Evolutionary conservation across 2,329 filamentous ascomycete species (phyloP).

Genomic region (Thelonectria discophora): DNA sequence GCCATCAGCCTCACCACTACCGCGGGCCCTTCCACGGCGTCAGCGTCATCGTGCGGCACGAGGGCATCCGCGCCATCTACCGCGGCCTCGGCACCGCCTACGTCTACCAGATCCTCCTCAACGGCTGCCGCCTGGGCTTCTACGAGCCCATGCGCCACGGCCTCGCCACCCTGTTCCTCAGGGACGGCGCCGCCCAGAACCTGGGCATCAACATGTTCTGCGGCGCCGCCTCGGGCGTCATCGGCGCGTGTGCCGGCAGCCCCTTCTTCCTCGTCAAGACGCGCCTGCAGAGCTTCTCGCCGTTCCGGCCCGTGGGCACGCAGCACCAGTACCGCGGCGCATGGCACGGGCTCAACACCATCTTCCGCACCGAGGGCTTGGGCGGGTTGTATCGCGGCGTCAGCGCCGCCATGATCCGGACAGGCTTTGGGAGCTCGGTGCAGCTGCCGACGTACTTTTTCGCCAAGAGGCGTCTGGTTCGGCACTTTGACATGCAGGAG

Average conservation of each 20-base stretch:
- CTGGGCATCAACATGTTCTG: slow-evolving; percentile 93
- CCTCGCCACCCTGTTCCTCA: slow-evolving; percentile 74
- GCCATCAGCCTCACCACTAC: slow-evolving; percentile 87
- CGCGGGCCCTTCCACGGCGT: slow-evolving; percentile 91
- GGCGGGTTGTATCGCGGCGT: slow-evolving; percentile 89
- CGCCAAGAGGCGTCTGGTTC: slow-evolving; percentile 85
- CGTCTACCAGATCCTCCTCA: slow-evolving; percentile 94
- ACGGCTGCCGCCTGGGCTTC: slow-evolving; percentile 95
- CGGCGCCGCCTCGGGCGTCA: slow-evolving; percentile 86
- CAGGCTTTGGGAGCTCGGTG: slow-evolving; percentile 93
- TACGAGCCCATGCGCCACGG: slow-evolving; percentile 90
- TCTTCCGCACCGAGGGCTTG: slow-evolving; percentile 80
- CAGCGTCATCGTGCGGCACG: slow-evolving; percentile 87
- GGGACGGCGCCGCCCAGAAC: slow-evolving; percentile 79
- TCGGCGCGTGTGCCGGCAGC: slow-evolving; percentile 91
- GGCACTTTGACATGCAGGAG: slow-evolving; percentile 88
- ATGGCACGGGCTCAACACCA: slow-evolving; percentile 81
- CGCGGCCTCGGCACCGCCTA: slow-evolving; percentile 92
- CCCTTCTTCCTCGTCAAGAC: slow-evolving; percentile 99
- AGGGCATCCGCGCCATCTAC: slow-evolving; percentile 86
- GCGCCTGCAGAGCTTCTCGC: slow-evolving; percentile 90
- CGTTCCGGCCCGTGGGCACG: slow-evolving; percentile 93
- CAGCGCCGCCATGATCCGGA: slow-evolving; percentile 92
- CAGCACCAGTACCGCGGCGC: slow-evolving; percentile 93
- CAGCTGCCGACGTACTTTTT: slow-evolving; percentile 99